Base-by-base conservation (phyloP, 768 basidiomycete species). In the Boletus insuetus region DNA sequence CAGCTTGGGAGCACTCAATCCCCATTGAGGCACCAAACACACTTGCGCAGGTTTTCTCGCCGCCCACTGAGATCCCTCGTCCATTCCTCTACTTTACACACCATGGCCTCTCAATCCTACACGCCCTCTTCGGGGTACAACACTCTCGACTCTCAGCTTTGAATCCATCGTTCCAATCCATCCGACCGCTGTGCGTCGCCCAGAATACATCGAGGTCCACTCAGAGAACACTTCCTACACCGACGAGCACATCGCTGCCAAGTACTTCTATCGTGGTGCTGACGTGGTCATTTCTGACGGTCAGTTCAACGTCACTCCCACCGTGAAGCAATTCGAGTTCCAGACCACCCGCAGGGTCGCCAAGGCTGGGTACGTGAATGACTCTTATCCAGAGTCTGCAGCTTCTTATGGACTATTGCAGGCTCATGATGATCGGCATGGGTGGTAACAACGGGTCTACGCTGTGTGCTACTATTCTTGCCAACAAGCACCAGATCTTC, bases 381-480 rank as follows among this genome's bases (percentile, higher is more conserved):
- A 53, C 12, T 48, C 31, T 13, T 34, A 10, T 64, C 58, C 24
- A 14, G 53, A 29, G 32, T 34, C 38, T 50, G 45, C 55, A 35
- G 45, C 32, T 3, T 37, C 59, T 54, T 3, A 53, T n/a, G 3
- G 13, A 4, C 46, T 5, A 14, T 54, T 4, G 0, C 35, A 98
- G 96, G 52, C 81, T 99, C 60, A 89, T 99, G 90, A 89, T 99
- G 83, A 87, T 98, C 64, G 97, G 97, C 55, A 75, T 94, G 55
- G 97, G 96, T 54, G 96, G 97, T 49, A 99, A 99, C 82, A 99
- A 99, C 68, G 97, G 96, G 49, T 82, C 89, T 46, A 98, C 96
- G 29, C 82, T 98, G 46, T 87, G 86, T 59, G 95, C 97, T 12
- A 97, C 95, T 58, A 86, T 97, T 70, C 83, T 97, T 63, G 97